These are phyloP conservation scores for Leptographium radiaticola DNA, from an alignment of 2,329 filamentous ascomycete genomes.

Conservation along the genomic window DNA sequence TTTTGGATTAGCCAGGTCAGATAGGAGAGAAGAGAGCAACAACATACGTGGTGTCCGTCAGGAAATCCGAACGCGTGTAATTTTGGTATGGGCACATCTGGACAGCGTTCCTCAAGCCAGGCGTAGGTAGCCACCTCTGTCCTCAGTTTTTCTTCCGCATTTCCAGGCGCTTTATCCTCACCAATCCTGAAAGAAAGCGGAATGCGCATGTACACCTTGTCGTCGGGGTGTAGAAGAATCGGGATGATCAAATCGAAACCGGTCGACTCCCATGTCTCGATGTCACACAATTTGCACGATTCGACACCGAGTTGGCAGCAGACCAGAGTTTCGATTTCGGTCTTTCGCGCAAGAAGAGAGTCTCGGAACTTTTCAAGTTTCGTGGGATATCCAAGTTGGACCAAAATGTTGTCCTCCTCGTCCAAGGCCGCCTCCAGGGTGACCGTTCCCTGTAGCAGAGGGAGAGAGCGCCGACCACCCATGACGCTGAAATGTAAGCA, in stretches of 20 bases:
- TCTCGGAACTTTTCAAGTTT: background rate
- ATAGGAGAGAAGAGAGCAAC: background rate
- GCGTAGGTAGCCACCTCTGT: constrained; percentile 25
- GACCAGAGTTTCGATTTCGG: background rate
- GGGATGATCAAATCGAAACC: background rate
- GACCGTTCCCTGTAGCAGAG: background rate
- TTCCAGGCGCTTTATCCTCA: constrained; percentile 21
- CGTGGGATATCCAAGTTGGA: background rate
- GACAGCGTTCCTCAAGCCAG: constrained; percentile 24
- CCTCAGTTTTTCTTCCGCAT: constrained; percentile 25
- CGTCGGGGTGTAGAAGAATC: background rate
- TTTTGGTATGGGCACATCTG: constrained; percentile 22
- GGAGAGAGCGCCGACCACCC: no score
- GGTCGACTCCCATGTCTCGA: background rate
- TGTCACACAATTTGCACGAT: no score
- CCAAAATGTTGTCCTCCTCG: background rate
- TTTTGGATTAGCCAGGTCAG: background rate
- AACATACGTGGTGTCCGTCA: background rate
- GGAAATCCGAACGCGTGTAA: constrained; percentile 11
- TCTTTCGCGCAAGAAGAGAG: background rate
- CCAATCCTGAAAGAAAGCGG: constrained; percentile 19
- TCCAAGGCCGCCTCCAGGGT: background rate
- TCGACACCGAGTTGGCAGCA: background rate
- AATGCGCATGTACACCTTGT: background rate
- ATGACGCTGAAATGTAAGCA: no score